Evolutionary conservation across 2,329 filamentous ascomycete species (phyloP).

Genomic region (Talaromyces sp.): DNA sequence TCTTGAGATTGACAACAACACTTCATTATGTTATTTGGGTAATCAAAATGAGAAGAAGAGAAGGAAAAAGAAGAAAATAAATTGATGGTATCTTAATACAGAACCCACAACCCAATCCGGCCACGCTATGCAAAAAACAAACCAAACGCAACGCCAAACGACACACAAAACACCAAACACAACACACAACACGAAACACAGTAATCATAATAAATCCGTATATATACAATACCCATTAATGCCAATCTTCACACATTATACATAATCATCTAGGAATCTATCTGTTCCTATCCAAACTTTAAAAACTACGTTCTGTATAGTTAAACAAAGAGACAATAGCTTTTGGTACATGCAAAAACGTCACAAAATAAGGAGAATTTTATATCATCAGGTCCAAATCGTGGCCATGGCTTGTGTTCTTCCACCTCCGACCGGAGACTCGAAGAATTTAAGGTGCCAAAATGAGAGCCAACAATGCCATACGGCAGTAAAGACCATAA

Average conservation of each 20-base stretch:
- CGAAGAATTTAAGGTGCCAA: slow-evolving; percentile 56
- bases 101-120: neutral
- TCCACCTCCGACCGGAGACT: neutral
- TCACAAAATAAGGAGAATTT: neutral
- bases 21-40: too few relatives aligned
- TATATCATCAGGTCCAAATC: neutral
- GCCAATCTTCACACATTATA: slow-evolving; percentile 14
- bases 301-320: slow-evolving; percentile 6
- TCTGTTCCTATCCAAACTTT: slow-evolving; percentile 8
- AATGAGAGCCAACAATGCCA: slow-evolving; percentile 93
- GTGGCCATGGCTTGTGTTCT: neutral
- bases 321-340: slow-evolving; percentile 11
- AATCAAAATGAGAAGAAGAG: too few relatives aligned
- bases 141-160: slow-evolving; percentile 1
- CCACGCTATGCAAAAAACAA: slow-evolving; percentile 16
- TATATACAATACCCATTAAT: slow-evolving; percentile 11
- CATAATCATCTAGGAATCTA: slow-evolving; percentile 17
- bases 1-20: neutral
- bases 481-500: slow-evolving; percentile 95
- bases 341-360: slow-evolving; percentile 17
- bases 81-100: neutral
- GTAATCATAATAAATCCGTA: slow-evolving; percentile 8
- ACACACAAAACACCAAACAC: slow-evolving; percentile 7
- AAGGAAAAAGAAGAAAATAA: neutral
- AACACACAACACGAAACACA: slow-evolving; percentile 11